Base-by-base conservation (phyloP, 257 asterid genomes). In the Datura wrightii region DNA sequence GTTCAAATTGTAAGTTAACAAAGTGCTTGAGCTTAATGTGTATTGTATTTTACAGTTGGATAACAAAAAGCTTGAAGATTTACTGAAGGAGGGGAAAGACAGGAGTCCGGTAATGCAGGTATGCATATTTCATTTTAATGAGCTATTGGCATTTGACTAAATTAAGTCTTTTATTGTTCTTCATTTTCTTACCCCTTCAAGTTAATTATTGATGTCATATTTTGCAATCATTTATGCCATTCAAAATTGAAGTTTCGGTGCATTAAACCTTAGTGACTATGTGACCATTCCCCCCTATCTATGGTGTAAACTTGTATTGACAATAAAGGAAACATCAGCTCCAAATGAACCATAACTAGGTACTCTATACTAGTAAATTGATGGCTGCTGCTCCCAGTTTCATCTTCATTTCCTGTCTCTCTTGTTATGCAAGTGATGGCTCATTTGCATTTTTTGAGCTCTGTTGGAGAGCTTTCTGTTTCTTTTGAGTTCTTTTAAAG, bases 61-160 rank as follows among this genome's bases (percentile, higher is more conserved):
- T 88, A 93, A 90, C 86, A 91, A 88, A 67, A 91, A 87, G 89
- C 97, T 93, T 4, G 91, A 89, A 86, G 90, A 89, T 86, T 84
- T 94, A 60, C 79, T 88, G 0, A 90, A 91, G 44, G 48, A 76
- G 89, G 88, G 92, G 82, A 93, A 91, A 85, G 94, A 93, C 42
- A 85, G 91, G 83, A 89, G 91, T 84, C 93, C 98, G 2, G 97
- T 91, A 58, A 59, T 94, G 94, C 97, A 92, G 97, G 98, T 94
- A 54, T 82, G 78, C 74, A 78, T 76, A 42, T 54, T 44, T 34
- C 24, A 52, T 79, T 52, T 53, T 39, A 31, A 76, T 10, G 31
- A 76, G 15, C 63, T 76, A 76, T 50, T 76, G 82, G 46, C 13
- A 50, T 50, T 76, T 62, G 31, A 48, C 63, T 24, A 31, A 50